Percentiles rank a stretch among this genome's conserved stretches.
Evolutionary conservation across 208 protist species (phyloP).

Genomic region (Phytomonas sp.): DNA sequence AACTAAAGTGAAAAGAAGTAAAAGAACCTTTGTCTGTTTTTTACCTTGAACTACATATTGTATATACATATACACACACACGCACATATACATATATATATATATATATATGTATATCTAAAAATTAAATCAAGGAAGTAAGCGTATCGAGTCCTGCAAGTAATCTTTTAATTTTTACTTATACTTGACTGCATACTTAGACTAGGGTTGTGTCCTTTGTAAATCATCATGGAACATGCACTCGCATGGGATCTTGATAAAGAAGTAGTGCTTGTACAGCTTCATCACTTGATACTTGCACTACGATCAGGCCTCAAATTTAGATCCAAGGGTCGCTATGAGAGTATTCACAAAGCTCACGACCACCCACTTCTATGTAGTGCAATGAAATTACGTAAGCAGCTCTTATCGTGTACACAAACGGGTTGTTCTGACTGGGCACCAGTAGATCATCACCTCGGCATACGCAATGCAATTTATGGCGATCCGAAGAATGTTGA

Average conservation of each 20-base stretch:
- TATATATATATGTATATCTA: background rate
- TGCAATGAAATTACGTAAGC: background rate
- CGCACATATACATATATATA: background rate
- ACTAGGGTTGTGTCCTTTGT: background rate
- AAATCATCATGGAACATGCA: background rate
- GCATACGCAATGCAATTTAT: background rate
- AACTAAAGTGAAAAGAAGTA: background rate
- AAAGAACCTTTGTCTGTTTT: background rate
- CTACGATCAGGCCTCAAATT: background rate
- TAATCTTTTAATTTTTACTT: background rate
- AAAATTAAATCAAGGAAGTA: background rate
- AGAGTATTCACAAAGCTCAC: background rate
- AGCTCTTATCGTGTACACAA: slow-evolving; percentile 1
- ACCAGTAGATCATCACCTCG: background rate
- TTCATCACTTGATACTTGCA: background rate
- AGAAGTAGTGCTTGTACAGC: background rate
- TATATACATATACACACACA: background rate
- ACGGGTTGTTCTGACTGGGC: background rate
- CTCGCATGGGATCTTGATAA: background rate
- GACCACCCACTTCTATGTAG: slow-evolving; percentile 5
- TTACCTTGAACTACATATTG: background rate
- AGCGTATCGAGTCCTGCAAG: background rate
- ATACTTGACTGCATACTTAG: background rate
- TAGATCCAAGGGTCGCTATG: background rate
- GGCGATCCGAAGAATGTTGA: background rate